Evolutionary conservation across 768 basidiomycete genomes (phyloP), one percentile per base, ranked within the genome.

Genomic region (Gloeostereum incarnatum): DNA sequence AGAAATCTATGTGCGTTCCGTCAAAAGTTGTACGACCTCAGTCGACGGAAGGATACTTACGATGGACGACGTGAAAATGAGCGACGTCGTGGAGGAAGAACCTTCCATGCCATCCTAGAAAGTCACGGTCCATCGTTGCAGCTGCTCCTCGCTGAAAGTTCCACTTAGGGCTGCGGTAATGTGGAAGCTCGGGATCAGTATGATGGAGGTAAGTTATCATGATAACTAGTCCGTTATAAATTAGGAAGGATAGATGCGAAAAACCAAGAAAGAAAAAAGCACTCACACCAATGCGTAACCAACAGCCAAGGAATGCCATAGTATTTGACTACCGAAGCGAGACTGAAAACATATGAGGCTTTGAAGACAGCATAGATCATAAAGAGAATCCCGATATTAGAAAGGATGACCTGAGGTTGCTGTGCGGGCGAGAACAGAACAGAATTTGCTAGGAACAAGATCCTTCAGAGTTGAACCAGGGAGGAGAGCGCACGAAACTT

Each of bases 51-150:
- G 20, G 21, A 20, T 9, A 56, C 66, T 38, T 50, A 68, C 71
- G 77, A 48, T 79, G 77, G 30, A 77, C 59, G 41, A 78, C 75
- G 52, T 81, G 78, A 49, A 61, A 76, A 48, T 78, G 76, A 3
- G 74, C 71, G 11, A 79, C 73, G 46, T 75, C 71, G 47, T 78
- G 76, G n/a, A 80, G 58, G 62, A 78, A 78, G 61, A 78, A 78
- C 16, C 71, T 65, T 3, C 78, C 78, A 52, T 73, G 70, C 74
- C 73, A 77, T 8, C 76, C 76, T 10, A 80, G 59, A 52, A 78
- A 68, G 42, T 64, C 46, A 23, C 75, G 58, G 51, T 80, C 76
- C 18, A 78, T 65, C 1, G 78, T 78, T 3, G 74, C 69, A 21
- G 73, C 71, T 18, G 76, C 78, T 2, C 78, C 78, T 10, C 76